A percentile compares a stretch with the other conserved stretches of the same genome.
These are phyloP conservation scores for Eucalyptus regnans DNA, from an alignment of 345 rosid genomes.

Conservation along the genomic window DNA sequence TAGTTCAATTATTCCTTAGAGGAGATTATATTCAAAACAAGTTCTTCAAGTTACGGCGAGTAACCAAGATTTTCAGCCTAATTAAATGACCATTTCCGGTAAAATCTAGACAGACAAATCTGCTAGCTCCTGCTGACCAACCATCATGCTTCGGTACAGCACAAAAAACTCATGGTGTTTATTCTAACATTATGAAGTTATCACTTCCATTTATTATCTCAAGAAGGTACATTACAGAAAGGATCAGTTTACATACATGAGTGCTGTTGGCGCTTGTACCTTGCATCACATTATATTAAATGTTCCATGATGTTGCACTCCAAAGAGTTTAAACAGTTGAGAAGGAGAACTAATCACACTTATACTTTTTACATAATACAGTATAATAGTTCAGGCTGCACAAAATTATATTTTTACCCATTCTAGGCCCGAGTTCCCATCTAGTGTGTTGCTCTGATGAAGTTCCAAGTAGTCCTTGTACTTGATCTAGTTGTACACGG, in stretches of 20 bases:
- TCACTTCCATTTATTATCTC: neutral
- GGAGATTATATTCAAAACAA: neutral
- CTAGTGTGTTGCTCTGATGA: conserved; percentile 20
- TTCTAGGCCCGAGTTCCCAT: conserved; percentile 18
- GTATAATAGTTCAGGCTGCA: neutral
- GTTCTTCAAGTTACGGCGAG: neutral
- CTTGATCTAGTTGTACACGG: conserved; percentile 10
- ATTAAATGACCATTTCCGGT: neutral
- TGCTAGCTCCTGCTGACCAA: neutral
- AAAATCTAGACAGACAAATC: neutral
- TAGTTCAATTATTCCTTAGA: no score
- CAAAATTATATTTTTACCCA: neutral
- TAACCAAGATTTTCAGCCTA: neutral
- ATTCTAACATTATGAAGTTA: neutral
- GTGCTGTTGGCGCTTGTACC: neutral
- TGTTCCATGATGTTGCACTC: neutral
- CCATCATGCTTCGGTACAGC: neutral
- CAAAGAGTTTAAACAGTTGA: neutral
- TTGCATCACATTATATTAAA: neutral
- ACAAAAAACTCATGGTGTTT: neutral
- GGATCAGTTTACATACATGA: neutral
- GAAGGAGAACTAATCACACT: neutral
- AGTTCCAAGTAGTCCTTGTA: conserved; percentile 15
- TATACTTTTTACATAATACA: neutral
- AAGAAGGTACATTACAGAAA: neutral